Evolutionary conservation across 441 rosid species (phyloP), one percentile per base, ranked within the genome.

Genomic region (Biscutella laevigata): DNA sequence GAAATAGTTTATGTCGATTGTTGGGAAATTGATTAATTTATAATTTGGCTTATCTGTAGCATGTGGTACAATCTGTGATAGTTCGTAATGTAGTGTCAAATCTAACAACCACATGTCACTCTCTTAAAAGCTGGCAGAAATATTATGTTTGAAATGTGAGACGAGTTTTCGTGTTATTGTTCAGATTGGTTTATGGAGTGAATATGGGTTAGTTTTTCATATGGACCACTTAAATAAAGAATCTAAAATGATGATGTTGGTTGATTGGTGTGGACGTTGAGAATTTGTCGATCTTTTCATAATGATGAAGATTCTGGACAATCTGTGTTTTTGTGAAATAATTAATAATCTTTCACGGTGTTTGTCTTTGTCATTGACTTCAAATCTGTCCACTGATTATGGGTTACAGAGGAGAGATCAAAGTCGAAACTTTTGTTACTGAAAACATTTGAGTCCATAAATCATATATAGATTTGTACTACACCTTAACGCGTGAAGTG

Each of bases 1-100:
- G n/a, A n/a, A n/a, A n/a, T n/a, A n/a, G n/a, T n/a, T n/a, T n/a
- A n/a, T n/a, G n/a, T n/a, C n/a, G n/a, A n/a, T n/a, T n/a, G n/a
- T n/a, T n/a, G n/a, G n/a, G n/a, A n/a, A n/a, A n/a, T n/a, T n/a
- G n/a, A n/a, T n/a, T n/a, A n/a, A n/a, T n/a, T n/a, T n/a, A n/a
- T n/a, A n/a, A n/a, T n/a, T 53, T 54, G 67, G 53, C 40, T 36
- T 34, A 52, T 61, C 40, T 62, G 61, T 53, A 36, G 49, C 68
- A 49, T 48, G 63, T 56, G 54, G 17, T 6, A n/a, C 13, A 39
- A 64, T 33, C 62, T 48, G 69, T 64, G 41, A 64, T 48, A 32
- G 25, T 40, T 45, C 50, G 56, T 46, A 39, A 47, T 39, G 57
- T 25, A 38, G 36, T 20, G 47, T 24, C 20, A 49, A 46, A 55